Base-by-base conservation (phyloP, 768 basidiomycete genomes). In the Tulasnella sp. region DNA sequence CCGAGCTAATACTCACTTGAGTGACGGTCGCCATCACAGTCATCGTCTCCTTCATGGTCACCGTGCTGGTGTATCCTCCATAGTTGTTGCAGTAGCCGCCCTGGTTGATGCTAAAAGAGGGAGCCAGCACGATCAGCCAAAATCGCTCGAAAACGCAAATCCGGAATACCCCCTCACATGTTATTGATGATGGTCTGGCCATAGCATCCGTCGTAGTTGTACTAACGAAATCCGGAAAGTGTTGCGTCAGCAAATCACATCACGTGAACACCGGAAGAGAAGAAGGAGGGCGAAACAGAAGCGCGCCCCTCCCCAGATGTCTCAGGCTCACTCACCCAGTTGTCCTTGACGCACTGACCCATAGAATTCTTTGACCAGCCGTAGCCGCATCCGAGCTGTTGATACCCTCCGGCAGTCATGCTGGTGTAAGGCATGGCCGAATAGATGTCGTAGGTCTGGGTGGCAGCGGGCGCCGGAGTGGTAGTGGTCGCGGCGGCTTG, bases 311-410 rank as follows among this genome's bases (percentile, higher is more conserved):
- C n/a, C n/a, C n/a, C n/a, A n/a, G 29, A 67, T 34, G 31, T 31
- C 67, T 38, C 25, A 31, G 19, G 36, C 6, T 71, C 14, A 84
- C 86, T 77, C 79, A 91, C 90, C 91, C 91, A 92, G 72, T 86
- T 85, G 81, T 88, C 81, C 34, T 84, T 79, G 29, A 82, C 77
- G 82, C 91, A 92, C 69, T 84, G 85, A 40, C 89, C 90, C 81
- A 90, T 86, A 12, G 81, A 83, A 75, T 81, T 82, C 83, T 90
- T 91, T 69, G 82, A 79, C 80, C 89, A 89, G 34, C 91, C 91
- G 81, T 93, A 93, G 71, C 91, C 91, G 81, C 91, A 93, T 78
- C 86, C 82, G 82, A 92, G 82, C 81, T 85, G 86, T 81, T 85
- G 85, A 83, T 92, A 93, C 36, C 91, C 91, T 75, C 90, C 91